A percentile compares a stretch with the other conserved stretches of the same genome.
phyloP scores from a whole-genome alignment of 495 filamentous ascomycete species.

The Xylaria scruposa region DNA sequence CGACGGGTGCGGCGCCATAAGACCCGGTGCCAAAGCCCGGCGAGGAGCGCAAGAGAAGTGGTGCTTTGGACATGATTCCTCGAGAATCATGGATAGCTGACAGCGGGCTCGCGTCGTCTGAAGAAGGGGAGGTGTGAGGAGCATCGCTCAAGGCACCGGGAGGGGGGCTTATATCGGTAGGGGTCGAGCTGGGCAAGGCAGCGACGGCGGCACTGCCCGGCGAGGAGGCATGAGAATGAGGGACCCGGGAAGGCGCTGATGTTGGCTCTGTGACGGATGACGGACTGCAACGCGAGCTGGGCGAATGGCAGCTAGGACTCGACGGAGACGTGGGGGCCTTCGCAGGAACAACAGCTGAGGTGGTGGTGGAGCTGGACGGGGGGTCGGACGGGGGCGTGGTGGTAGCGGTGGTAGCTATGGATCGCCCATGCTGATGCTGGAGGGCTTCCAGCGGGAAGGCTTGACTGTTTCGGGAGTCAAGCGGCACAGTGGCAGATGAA shows the following conservation, averaged over 20 bases:
- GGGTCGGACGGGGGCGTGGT: slow-evolving; percentile 2
- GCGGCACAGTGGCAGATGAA: slow-evolving; percentile 9
- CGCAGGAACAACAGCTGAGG: slow-evolving; percentile 24
- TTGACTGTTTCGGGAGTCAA: slow-evolving; percentile 17
- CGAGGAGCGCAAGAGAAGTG: slow-evolving; percentile 64
- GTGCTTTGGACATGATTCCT: slow-evolving; percentile 60
- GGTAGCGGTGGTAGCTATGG: neutral
- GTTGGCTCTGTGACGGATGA: neutral
- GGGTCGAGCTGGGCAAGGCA: slow-evolving; percentile 7
- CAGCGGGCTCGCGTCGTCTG: slow-evolving; percentile 34
- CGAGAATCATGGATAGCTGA: slow-evolving; percentile 28
- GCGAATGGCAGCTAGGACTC: slow-evolving; percentile 19
- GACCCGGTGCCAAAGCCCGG: slow-evolving; percentile 54
- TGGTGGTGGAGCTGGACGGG: slow-evolving; percentile 19
- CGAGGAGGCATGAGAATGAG: neutral
- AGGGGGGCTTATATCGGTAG: slow-evolving; percentile 30
- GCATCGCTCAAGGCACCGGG: slow-evolving; percentile 37
- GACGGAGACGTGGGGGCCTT: slow-evolving; percentile 15
- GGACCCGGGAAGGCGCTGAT: neutral
- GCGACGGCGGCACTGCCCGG: neutral
- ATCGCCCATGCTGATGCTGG: neutral
- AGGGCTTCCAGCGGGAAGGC: slow-evolving; percentile 21
- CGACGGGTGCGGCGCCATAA: slow-evolving; percentile 34
- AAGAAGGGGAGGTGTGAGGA: slow-evolving; percentile 28
- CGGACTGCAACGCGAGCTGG: slow-evolving; percentile 4